Percentiles rank a stretch among this genome's conserved stretches.
Evolutionary conservation across 2,329 filamentous ascomycete genomes (phyloP).

Genomic region (Pseudogymnoascus verrucosus): DNA sequence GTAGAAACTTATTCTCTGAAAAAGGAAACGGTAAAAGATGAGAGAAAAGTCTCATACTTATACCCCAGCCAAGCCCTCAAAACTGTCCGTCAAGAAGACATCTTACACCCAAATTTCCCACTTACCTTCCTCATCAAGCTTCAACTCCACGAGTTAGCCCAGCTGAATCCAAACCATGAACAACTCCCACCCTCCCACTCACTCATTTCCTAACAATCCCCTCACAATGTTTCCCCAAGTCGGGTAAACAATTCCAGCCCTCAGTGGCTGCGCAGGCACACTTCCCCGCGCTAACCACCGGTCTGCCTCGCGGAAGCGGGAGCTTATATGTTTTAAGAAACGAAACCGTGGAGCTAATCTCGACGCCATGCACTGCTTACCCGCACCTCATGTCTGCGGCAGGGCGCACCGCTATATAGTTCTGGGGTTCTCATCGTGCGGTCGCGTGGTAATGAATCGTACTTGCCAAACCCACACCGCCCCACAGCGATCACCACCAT

Average conservation of each 20-base stretch:
- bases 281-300: background rate
- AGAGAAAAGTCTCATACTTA: background rate
- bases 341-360: background rate
- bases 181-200: background rate
- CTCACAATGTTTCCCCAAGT: background rate
- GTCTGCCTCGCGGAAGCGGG: background rate
- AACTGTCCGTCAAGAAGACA: background rate
- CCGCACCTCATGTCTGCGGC: background rate
- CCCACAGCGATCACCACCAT: background rate
- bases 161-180: background rate
- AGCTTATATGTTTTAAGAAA: background rate
- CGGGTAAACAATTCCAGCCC: background rate
- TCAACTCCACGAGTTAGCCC: background rate
- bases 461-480: background rate
- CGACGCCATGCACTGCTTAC: background rate
- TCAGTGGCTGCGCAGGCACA: background rate
- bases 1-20: background rate
- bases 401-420: background rate
- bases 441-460: background rate
- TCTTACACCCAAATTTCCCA: background rate
- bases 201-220: background rate
- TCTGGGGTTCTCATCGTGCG: background rate
- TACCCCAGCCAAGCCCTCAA: background rate
- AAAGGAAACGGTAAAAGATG: background rate
- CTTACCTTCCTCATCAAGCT: background rate